Evolutionary conservation across 2,329 filamentous ascomycete genomes (phyloP), one percentile per base, ranked within the genome.

Genomic region (Penicillium sumatraense): DNA sequence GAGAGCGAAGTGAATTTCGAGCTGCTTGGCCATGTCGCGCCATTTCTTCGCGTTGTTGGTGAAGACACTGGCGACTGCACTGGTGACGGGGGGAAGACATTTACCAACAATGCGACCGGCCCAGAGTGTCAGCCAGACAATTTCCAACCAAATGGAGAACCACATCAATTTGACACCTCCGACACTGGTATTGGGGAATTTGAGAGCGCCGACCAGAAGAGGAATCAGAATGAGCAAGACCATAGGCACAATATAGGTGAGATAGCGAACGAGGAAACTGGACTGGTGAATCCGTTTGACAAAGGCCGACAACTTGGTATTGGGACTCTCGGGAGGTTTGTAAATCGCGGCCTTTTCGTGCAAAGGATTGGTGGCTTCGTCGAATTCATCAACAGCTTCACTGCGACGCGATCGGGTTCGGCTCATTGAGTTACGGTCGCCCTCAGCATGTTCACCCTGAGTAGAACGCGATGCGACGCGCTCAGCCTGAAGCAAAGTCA

Each of bases 131-230:
- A 93, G 81, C 93, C 93, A 98, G 23, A 97, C 83, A 38, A 96
- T 91, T 73, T 96, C 90, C 16, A 97, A 82, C 93, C 93, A 98
- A 59, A 97, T 91, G 26, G 90, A 90, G 69, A 98, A 97, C 93
- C 93, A 98, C 56, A 91, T 78, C 41, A 97, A 78, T 59, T 86
- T 69, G 0, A 96, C 91, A 18, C 89, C 91, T 1, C 91, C 91
- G 2, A 89, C 83, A 11, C 83, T 85, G 1, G 88, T 79, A 46
- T 81, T 61, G n/a, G 79, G 76, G 58, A 82, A 89, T 1, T 83
- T 59, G 16, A 89, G 73, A 1, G 81, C 82, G 5, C 88, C 89
- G 20, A 91, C 72, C 5, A 91, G 75, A 36, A 90, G 72, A 0
- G 89, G 89, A 44, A 90, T 84, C 35, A 91, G 76, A 5, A 92